Evolutionary conservation across 257 asterid species (phyloP).

Genomic region (Solanum chilense): DNA sequence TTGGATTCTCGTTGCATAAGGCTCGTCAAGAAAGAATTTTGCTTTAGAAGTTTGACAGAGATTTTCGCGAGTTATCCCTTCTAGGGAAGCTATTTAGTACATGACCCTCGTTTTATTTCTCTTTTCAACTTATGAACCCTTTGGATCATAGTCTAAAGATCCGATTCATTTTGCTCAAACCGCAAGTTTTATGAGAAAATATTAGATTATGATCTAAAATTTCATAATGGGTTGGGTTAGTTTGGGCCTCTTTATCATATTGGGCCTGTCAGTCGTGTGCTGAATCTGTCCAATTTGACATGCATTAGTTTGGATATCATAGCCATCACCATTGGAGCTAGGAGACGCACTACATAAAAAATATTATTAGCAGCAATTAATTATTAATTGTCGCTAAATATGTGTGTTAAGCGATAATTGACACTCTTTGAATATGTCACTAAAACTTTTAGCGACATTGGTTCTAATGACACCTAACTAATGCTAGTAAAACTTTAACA

Average conservation of each 20-base stretch:
- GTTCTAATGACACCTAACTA: too few species aligned
- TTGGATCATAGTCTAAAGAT: background rate
- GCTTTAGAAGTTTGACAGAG: background rate
- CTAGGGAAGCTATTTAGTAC: background rate
- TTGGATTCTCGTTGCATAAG: background rate
- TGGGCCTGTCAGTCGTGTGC: background rate
- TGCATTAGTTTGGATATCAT: background rate
- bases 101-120: background rate
- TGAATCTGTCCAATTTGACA: background rate
- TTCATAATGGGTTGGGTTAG: background rate
- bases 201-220: background rate
- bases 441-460: too few species aligned
- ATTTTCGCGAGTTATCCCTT: too few species aligned
- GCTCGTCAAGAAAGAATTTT: background rate
- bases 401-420: too few species aligned
- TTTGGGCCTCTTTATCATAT: background rate
- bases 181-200: too few species aligned
- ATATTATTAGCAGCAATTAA: too few species aligned
- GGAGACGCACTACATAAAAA: background rate
- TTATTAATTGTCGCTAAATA: too few species aligned
- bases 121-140: background rate
- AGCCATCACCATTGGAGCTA: background rate
- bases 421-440: too few species aligned
- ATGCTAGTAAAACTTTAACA: too few species aligned
- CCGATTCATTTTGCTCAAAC: background rate